Evolutionary conservation across 2,329 filamentous ascomycete species (phyloP).

Genomic region (Ilyonectria sp.): DNA sequence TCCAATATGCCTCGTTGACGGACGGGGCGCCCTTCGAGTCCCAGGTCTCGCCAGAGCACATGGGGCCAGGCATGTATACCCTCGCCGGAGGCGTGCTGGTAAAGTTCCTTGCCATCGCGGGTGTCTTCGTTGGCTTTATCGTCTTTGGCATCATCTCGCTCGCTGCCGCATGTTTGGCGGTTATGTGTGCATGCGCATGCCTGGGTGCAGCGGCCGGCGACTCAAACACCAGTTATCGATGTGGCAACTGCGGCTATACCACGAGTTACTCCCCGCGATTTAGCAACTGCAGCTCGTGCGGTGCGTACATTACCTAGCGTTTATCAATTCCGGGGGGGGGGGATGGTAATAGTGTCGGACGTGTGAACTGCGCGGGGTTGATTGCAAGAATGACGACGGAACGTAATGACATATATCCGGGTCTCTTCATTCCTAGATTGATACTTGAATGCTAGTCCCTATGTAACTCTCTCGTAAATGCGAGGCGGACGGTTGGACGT

Average conservation of each 20-base stretch:
- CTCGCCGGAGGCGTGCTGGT: constrained; percentile 33
- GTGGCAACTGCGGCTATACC: constrained; percentile 21
- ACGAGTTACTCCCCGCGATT: constrained; percentile 11
- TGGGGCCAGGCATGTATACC: constrained; percentile 37
- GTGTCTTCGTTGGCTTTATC: constrained; percentile 34
- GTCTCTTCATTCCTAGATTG: constrained; percentile 6
- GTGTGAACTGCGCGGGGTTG: neutral
- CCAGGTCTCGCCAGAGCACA: constrained; percentile 7
- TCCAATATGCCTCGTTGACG: constrained; percentile 13
- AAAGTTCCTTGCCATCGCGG: constrained; percentile 36
- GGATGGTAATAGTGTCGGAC: neutral
- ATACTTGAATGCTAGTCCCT: constrained; percentile 15
- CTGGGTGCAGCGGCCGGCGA: constrained; percentile 22
- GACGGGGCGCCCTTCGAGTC: neutral
- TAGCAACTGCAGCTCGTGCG: constrained; percentile 1
- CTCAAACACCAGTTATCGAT: constrained; percentile 7
- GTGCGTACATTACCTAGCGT: neutral
- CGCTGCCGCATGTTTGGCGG: constrained; percentile 22
- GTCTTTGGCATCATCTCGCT: constrained; percentile 32
- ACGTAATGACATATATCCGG: neutral
- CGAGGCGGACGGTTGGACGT: constrained; percentile 4
- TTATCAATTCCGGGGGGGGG: neutral
- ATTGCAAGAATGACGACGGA: neutral
- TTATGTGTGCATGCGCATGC: constrained; percentile 36
- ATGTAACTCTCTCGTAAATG: constrained; percentile 15